Evolutionary conservation across 2,329 filamentous ascomycete species (phyloP).

Genomic region (Aspergillus sclerotialis): DNA sequence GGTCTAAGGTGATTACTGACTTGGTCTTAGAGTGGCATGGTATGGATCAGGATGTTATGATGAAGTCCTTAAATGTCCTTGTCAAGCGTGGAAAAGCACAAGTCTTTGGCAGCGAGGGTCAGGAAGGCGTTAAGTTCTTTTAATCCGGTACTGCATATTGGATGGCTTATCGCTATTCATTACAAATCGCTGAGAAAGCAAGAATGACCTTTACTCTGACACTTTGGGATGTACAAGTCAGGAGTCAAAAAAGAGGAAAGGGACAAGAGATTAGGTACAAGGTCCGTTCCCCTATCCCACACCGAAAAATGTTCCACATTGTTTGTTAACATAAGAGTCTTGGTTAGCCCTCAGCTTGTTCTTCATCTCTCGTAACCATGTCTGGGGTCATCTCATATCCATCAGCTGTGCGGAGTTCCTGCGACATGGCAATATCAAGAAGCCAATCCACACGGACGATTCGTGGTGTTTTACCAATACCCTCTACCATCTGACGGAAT

Average conservation of each 20-base stretch:
- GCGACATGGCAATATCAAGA: slow-evolving; percentile 80
- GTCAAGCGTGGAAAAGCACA: slow-evolving; percentile 90
- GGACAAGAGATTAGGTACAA: slow-evolving; percentile 1
- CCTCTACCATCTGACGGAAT: slow-evolving; percentile 72
- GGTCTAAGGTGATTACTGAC: slow-evolving; percentile 4
- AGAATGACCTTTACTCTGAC: not conserved
- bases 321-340: not conserved
- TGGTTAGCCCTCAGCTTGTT: slow-evolving; percentile 12
- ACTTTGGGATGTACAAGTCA: not conserved
- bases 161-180: not conserved
- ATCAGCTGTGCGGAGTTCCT: slow-evolving; percentile 64
- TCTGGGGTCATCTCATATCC: slow-evolving; percentile 47
- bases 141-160: slow-evolving; percentile 39
- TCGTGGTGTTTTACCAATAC: slow-evolving; percentile 70
- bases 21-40: slow-evolving; percentile 69
- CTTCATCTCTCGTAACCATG: slow-evolving; percentile 15
- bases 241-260: not conserved
- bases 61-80: slow-evolving; percentile 69
- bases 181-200: not conserved
- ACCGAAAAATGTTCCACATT: slow-evolving; percentile 2
- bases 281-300: slow-evolving; percentile 1
- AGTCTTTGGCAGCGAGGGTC: slow-evolving; percentile 83
- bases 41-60: slow-evolving; percentile 76
- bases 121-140: slow-evolving; percentile 94
- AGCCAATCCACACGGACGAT: slow-evolving; percentile 87